Conservation (phyloP, 257 asterid species). For the Gentiana macrophylla region DNA sequence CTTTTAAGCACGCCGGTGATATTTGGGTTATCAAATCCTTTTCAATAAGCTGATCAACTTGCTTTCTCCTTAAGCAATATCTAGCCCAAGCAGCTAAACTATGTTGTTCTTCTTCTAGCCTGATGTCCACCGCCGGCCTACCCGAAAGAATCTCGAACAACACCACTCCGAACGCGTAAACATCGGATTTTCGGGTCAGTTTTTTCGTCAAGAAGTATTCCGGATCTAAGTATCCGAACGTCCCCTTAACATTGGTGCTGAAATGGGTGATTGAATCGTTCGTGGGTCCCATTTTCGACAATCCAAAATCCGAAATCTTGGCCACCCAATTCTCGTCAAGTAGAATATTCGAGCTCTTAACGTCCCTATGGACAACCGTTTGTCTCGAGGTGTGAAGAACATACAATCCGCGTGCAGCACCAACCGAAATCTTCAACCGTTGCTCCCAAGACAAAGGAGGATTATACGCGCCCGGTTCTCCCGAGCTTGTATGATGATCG, state of each 20-base stretch:
- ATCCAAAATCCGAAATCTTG: conserved; percentile 65
- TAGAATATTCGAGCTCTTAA: conserved; percentile 63
- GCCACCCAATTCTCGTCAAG: conserved; percentile 59
- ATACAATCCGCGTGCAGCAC: conserved; percentile 62
- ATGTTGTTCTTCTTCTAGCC: conserved; percentile 47
- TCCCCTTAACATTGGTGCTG: conserved; percentile 49
- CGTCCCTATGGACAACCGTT: conserved; percentile 64
- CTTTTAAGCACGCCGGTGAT: conserved; percentile 38
- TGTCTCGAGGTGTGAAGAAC: conserved; percentile 51
- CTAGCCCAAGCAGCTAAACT: conserved; percentile 54
- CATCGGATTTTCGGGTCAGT: conserved; percentile 57
- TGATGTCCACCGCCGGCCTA: conserved; percentile 41
- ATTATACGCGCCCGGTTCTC: conserved; percentile 17
- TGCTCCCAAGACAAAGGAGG: conserved; percentile 52
- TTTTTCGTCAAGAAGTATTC: conserved; percentile 41
- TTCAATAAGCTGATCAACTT: conserved; percentile 43
- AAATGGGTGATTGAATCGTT: conserved; percentile 46
- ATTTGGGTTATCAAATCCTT: conserved; percentile 33
- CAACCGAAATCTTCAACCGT: conserved; percentile 47
- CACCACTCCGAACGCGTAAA: conserved; percentile 67
- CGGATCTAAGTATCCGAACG: conserved; percentile 60
- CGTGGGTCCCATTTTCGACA: conserved; percentile 57
- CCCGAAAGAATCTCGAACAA: conserved; percentile 58
- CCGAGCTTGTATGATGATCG: conserved; percentile 31
- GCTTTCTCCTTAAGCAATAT: conserved; percentile 43